A percentile compares a stretch with the other conserved stretches of the same genome.
phyloP scores from a whole-genome alignment of 2,329 filamentous ascomycete genomes.

The Xylariomycetidae sp. region DNA sequence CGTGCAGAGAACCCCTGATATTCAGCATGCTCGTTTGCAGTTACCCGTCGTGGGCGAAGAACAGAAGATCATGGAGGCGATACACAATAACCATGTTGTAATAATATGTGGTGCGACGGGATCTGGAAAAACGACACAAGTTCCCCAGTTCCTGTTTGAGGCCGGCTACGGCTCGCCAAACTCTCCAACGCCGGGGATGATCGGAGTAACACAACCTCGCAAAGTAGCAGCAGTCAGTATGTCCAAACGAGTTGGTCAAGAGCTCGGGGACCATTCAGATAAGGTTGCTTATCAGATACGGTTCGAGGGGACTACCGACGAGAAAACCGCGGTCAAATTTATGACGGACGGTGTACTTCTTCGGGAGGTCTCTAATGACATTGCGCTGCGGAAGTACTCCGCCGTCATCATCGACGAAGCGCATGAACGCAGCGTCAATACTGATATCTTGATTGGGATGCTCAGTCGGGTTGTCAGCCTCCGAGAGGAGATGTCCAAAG shows the following conservation, averaged over 20 bases:
- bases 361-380: conserved; percentile 85
- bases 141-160: conserved; percentile 94
- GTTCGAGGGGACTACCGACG: conserved; percentile 78
- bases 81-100: conserved; percentile 85
- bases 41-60: conserved; percentile 92
- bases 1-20: conserved; percentile 64
- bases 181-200: conserved; percentile 82
- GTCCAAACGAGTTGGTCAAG: conserved; percentile 84
- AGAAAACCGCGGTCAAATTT: conserved; percentile 89
- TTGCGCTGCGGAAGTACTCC: conserved; percentile 84
- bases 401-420: conserved; percentile 94
- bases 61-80: conserved; percentile 96
- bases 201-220: conserved; percentile 90
- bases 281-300: conserved; percentile 90
- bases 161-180: conserved; percentile 78
- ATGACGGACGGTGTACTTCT: conserved; percentile 98
- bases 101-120: conserved; percentile 93
- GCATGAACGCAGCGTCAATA: conserved; percentile 95
- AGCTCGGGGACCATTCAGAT: conserved; percentile 72
- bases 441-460: conserved; percentile 97
- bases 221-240: conserved; percentile 96
- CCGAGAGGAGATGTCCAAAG: conserved; percentile 66
- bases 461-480: conserved; percentile 87
- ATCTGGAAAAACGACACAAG: conserved; percentile 95
- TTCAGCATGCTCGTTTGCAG: conserved; percentile 73